Conservation (phyloP, 2,329 filamentous ascomycete species). For the Pyrenochaeta sp. region DNA sequence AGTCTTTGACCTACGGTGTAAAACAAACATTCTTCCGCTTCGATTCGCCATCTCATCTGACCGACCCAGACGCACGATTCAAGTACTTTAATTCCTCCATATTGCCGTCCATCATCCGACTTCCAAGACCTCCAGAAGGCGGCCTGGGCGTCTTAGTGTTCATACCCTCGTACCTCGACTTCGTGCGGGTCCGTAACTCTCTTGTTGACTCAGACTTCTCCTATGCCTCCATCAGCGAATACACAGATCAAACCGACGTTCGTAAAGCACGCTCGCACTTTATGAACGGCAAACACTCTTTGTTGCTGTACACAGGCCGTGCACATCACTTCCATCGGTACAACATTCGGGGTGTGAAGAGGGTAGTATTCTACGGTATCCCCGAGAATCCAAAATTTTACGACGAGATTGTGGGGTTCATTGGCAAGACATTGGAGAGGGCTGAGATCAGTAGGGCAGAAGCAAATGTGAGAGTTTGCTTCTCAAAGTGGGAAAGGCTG, state of each 20-base stretch:
- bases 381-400: conserved; percentile 90
- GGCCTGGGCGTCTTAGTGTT: conserved; percentile 80
- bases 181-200: conserved; percentile 90
- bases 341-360: conserved; percentile 78
- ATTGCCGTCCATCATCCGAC: conserved; percentile 76
- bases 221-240: conserved; percentile 90
- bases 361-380: conserved; percentile 87
- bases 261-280: conserved; percentile 89
- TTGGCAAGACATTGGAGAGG: conserved; percentile 63
- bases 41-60: conserved; percentile 72
- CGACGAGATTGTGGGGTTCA: conserved; percentile 75
- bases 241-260: conserved; percentile 79
- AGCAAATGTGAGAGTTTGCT: conserved; percentile 66
- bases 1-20: conserved; percentile 70
- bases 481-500: conserved; percentile 89
- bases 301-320: conserved; percentile 91
- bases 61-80: conserved; percentile 88
- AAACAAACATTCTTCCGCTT: conserved; percentile 93
- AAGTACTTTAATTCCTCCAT: conserved; percentile 87
- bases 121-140: conserved; percentile 66
- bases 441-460: conserved; percentile 64
- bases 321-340: conserved; percentile 98
- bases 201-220: conserved; percentile 77
- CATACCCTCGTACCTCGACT: conserved; percentile 93
- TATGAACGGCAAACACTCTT: conserved; percentile 78